Percentiles rank a stretch among this genome's conserved stretches.
phyloP scores from a whole-genome alignment of 2,329 filamentous ascomycete genomes.

The Hansfordia pulvinata region DNA sequence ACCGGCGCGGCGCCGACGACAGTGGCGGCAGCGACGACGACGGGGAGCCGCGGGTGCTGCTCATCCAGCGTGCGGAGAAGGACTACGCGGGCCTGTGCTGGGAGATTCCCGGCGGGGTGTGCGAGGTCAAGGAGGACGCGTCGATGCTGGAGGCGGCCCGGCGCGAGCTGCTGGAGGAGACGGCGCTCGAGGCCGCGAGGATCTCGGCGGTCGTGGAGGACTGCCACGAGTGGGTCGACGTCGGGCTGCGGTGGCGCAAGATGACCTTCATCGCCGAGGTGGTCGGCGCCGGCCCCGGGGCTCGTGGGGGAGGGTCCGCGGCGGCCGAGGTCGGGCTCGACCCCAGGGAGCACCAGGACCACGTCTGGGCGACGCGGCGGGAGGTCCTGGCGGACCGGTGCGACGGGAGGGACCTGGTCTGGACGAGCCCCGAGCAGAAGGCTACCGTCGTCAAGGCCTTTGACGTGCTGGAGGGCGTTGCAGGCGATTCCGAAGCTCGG shows the following conservation, averaged over 20 bases:
- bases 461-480: constrained; percentile 5
- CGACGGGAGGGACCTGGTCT: constrained; percentile 4
- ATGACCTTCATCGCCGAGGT: constrained; percentile 7
- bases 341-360: constrained; percentile 7
- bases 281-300: too few relatives aligned
- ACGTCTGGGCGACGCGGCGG: constrained; percentile 5
- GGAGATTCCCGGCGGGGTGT: constrained; percentile 35
- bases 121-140: constrained; percentile 24
- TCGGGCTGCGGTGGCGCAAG: constrained; percentile 4
- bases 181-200: constrained; percentile 6
- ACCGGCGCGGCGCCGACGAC: constrained; percentile 6
- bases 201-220: constrained; percentile 23
- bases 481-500: too few relatives aligned
- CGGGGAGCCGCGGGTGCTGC: constrained; percentile 26
- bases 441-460: constrained; percentile 6
- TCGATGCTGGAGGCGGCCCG: constrained; percentile 27
- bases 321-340: constrained; percentile 4
- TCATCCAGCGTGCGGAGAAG: constrained; percentile 29
- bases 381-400: constrained; percentile 3
- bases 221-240: constrained; percentile 17
- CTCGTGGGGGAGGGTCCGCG: neutral
- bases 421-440: constrained; percentile 6
- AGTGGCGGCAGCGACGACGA: too few relatives aligned
- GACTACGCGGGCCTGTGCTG: constrained; percentile 30
- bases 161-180: constrained; percentile 29